Evolutionary conservation across 2,329 filamentous ascomycete genomes (phyloP).

Genomic region (Colletotrichum gloeosporioides): DNA sequence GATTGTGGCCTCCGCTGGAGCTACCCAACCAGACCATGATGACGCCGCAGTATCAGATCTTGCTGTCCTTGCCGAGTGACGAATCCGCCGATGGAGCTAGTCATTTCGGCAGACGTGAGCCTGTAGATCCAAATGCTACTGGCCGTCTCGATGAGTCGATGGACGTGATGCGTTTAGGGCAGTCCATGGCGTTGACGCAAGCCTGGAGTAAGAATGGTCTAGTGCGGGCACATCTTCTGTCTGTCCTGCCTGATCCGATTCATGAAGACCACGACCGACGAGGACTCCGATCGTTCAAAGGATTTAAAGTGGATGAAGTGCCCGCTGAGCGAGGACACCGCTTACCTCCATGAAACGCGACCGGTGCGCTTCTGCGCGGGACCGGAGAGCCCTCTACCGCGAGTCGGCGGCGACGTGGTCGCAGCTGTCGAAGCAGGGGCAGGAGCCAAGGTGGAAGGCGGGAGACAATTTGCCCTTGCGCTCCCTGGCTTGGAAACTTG

Average conservation of each 20-base stretch:
- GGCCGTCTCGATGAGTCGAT: slow-evolving; percentile 31
- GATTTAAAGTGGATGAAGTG: slow-evolving; percentile 90
- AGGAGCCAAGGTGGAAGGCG: slow-evolving; percentile 62
- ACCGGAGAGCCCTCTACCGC: slow-evolving; percentile 81
- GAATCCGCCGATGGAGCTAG: background rate
- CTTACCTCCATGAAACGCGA: slow-evolving; percentile 87
- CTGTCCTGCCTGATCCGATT: slow-evolving; percentile 91
- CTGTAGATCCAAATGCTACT: background rate
- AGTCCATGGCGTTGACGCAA: slow-evolving; percentile 41
- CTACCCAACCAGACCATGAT: too few species aligned
- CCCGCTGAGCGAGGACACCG: slow-evolving; percentile 90
- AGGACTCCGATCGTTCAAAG: slow-evolving; percentile 70
- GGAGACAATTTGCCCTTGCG: slow-evolving; percentile 32
- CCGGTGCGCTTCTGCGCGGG: slow-evolving; percentile 91
- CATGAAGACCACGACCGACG: slow-evolving; percentile 83
- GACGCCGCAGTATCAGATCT: background rate
- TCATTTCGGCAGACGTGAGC: background rate
- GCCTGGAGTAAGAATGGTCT: slow-evolving; percentile 91
- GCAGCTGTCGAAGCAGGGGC: slow-evolving; percentile 66
- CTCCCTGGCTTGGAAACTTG: slow-evolving; percentile 45
- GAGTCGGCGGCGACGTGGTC: slow-evolving; percentile 87
- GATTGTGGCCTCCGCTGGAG: background rate
- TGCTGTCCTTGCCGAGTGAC: background rate
- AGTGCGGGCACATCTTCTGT: slow-evolving; percentile 97
- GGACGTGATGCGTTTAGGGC: slow-evolving; percentile 44